These are phyloP conservation scores for Podaxis pistillaris DNA, from an alignment of 768 basidiomycete genomes.

Conservation along the genomic window DNA sequence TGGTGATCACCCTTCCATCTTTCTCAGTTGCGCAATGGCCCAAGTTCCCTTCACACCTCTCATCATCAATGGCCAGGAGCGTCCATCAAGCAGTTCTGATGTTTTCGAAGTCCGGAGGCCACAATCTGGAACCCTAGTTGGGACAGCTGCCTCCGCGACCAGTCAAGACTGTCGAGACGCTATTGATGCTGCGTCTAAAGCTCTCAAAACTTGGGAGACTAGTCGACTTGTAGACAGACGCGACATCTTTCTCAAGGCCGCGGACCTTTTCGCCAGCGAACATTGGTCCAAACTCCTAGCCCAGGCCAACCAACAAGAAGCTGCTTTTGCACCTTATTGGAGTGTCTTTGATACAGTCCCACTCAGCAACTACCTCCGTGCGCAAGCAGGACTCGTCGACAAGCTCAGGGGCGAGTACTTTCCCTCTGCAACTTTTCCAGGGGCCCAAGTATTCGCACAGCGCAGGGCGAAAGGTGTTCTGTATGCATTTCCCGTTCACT, in stretches of 20 bases:
- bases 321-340: constrained; percentile 32
- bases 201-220: constrained; percentile 48
- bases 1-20: neutral
- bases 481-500: constrained; percentile 29
- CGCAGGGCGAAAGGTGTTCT: constrained; percentile 51
- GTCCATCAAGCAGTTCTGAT: constrained; percentile 30
- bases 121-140: constrained; percentile 39
- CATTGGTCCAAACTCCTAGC: constrained; percentile 36
- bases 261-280: constrained; percentile 42
- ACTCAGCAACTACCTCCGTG: constrained; percentile 26
- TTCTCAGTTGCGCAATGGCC: neutral
- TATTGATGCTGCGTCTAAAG: constrained; percentile 41
- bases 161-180: constrained; percentile 43
- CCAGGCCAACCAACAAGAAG: constrained; percentile 36
- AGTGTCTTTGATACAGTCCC: constrained; percentile 24
- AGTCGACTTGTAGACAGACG: constrained; percentile 34
- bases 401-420: constrained; percentile 43
- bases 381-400: constrained; percentile 32
- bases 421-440: constrained; percentile 39
- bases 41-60: constrained; percentile 31
- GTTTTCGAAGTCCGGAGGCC: constrained; percentile 49
- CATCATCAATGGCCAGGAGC: constrained; percentile 38
- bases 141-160: constrained; percentile 44
- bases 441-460: constrained; percentile 42
- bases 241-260: constrained; percentile 46